A percentile compares a stretch with the other conserved stretches of the same genome.
These are phyloP conservation scores for Syzygium malaccense DNA, from an alignment of 441 rosid genomes.

Conservation along the genomic window DNA sequence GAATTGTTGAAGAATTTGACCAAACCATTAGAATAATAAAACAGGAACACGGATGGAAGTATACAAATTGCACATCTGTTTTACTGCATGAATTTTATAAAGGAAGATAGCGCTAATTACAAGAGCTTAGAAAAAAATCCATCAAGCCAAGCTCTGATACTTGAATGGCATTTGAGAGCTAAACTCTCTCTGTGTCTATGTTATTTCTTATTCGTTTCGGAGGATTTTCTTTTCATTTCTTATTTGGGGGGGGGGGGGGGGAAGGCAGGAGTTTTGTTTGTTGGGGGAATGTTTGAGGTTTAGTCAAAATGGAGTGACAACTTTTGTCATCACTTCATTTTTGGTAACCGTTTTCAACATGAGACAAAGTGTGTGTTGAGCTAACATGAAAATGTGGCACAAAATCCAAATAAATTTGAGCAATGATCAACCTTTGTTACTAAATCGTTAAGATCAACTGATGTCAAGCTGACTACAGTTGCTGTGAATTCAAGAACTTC, in stretches of 20 bases:
- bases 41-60: neutral
- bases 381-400: neutral
- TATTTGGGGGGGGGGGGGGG: neutral
- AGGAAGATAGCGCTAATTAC: neutral
- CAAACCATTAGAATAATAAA: neutral
- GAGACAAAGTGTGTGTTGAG: neutral
- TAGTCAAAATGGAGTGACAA: neutral
- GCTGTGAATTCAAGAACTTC: constrained; percentile 66
- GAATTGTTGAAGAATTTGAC: neutral
- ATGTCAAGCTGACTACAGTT: constrained; percentile 47
- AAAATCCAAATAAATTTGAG: neutral
- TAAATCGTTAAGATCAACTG: constrained; percentile 51
- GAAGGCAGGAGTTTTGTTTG: neutral
- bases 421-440: constrained; percentile 59
- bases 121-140: neutral
- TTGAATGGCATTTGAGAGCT: neutral
- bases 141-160: neutral
- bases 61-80: neutral
- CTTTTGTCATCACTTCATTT: neutral
- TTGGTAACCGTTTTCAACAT: neutral
- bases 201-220: neutral
- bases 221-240: neutral
- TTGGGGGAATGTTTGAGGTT: neutral
- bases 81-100: neutral
- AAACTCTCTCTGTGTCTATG: neutral